Base-by-base conservation (phyloP, 1,284 basidiomycete genomes). In the Tremellales sp. region DNA sequence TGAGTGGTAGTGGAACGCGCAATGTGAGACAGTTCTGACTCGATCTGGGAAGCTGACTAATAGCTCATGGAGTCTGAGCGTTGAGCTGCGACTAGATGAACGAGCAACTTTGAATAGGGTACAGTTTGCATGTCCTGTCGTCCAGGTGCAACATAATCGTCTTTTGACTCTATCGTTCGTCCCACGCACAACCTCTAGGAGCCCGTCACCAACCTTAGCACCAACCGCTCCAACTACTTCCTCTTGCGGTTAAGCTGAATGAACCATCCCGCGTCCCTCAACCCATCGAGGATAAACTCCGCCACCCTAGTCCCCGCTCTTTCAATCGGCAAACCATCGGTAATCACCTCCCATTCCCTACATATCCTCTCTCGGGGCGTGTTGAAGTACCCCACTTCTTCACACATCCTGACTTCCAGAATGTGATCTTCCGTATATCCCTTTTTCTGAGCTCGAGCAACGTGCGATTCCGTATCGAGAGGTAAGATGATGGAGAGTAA, bases 341-440 rank as follows among this genome's bases (percentile, higher is more conserved):
- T 67, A 40, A 66, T 60, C 13, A 68, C 51, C 53, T 68, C 64
- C 36, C 52, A 62, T 50, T 68, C 64, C 33, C 58, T 62, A n/a
- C 49, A 40, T n/a, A 68, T 45, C 3, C 62, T 58, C 5, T 43
- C 35, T 10, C 35, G 19, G 19, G 21, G 21, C 13, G 39, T 40
- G 13, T 21, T 24, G 26, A 62, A 59, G 25, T 54, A 52, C 10
- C 51, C 58, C 7, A 66, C 46, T 48, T 68, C 64, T 43, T 66
- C 65, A 35, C 57, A 59, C 66, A 68, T 68, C 42, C 62, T 54
- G 23, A 59, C 40, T 43, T 61, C 58, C 40, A 61, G 41, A 42
- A 33, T 25, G 21, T 40, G n/a, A 21, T 21, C 39, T 40, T 40
- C 39, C 39, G 15, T 40, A 22, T 21, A 24, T 15, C 21, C 23